Base-by-base conservation (phyloP, 1,139 yeast species). In the Geotrichum reessii region DNA sequence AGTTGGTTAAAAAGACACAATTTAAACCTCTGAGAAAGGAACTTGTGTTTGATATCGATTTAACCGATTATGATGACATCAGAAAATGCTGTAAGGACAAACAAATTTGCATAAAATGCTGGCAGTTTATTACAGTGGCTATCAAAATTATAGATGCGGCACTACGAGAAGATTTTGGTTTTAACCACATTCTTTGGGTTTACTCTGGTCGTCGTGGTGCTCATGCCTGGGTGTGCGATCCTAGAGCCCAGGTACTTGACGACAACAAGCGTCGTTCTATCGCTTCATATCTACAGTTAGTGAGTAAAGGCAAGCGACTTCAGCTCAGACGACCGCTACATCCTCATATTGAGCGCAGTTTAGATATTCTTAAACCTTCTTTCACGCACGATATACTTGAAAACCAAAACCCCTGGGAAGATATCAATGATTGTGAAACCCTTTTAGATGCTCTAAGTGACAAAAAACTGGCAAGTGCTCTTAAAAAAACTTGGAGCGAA, bases 181-280 rank as follows among this genome's bases (percentile, higher is more conserved):
- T 90, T 72, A 76, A 84, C 59, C 86, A 90, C 71, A 76, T 91
- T 69, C 77, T 93, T 52, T 93, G 99, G 99, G 97, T 93, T 2
- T 93, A 90, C 70, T 90, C 97, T 0, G 99, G 99, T 53, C 86
- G 99, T 77, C 87, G 99, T 80, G 99, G 99, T 72, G 97, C 96
- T 27, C 99, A 93, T 78, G 95, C 98, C 66, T 93, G 99, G 99
- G 81, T 93, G 27, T 88, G 97, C 72, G 99, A 95, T 70, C 74
- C 81, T 57, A 76, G 92, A 55, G 97, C 97, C 0, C 77, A 97
- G 59, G 69, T 73, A 2, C 74, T 93, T 63, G 88, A 83, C 66
- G 99, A 95, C 70, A 67, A 75, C 3, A 81, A 82, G 59, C 81
- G 99, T 66, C 79, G 86, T 64, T 84, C 96, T 1, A 81, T 93